These are phyloP conservation scores for Physcomitrium patens DNA, from an alignment of 225 moss, liverwort and hornwort genomes.

Conservation along the genomic window DNA sequence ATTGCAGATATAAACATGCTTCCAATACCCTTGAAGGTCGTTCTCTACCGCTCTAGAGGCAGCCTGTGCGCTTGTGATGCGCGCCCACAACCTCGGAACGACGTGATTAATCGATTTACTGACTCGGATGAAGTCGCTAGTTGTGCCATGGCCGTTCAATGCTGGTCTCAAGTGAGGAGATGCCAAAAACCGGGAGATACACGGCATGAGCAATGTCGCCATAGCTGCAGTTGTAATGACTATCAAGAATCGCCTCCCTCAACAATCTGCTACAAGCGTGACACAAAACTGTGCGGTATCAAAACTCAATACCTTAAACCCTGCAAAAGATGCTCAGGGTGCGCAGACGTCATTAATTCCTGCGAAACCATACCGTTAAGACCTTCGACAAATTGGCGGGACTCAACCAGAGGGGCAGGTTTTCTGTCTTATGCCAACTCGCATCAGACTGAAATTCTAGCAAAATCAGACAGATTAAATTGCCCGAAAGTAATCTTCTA, in stretches of 20 bases:
- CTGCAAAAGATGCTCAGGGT: background rate
- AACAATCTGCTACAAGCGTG: background rate
- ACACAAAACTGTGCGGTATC: background rate
- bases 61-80: conserved; percentile 27
- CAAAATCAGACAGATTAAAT: too few relatives aligned
- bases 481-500: too few relatives aligned
- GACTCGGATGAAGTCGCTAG: conserved; percentile 7
- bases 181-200: conserved; percentile 24
- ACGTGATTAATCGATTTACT: conserved; percentile 1
- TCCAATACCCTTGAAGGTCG: conserved; percentile 73
- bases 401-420: too few relatives aligned
- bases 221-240: background rate
- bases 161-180: conserved; percentile 16
- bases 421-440: too few relatives aligned
- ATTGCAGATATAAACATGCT: conserved; percentile 73
- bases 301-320: background rate
- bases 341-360: too few relatives aligned
- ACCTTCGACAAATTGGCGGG: too few relatives aligned
- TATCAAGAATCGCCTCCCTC: background rate
- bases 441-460: too few relatives aligned
- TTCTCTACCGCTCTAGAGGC: conserved; percentile 16
- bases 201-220: conserved; percentile 29
- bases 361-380: too few relatives aligned
- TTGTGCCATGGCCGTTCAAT: background rate
- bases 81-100: conserved; percentile 24